Evolutionary conservation across 352 stramenopile genomes (phyloP), one percentile per base, ranked within the genome.

Genomic region (Pythium phragmiticola): DNA sequence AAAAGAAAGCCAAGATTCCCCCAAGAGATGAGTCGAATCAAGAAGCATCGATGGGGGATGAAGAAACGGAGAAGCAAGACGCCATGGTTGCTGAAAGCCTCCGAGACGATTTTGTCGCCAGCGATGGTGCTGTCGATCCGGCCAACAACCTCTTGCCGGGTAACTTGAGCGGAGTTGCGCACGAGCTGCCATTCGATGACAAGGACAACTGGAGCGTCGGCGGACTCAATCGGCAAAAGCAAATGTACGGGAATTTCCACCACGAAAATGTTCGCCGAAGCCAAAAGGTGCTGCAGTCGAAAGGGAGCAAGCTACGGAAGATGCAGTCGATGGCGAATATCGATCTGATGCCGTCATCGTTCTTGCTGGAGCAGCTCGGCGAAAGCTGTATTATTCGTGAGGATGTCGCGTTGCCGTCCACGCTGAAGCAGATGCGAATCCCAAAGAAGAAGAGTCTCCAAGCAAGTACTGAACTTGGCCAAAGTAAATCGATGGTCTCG

Each of bases 201-300:
- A 94, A 92, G 54, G 82, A 90, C 63, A 92, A 94, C 56, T 94
- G 84, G 84, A 75, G 67, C 4, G 76, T 94, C 16, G 81, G 84
- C 0, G 89, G 82, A 60, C 56, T 91, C 39, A 91, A 92, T 37
- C 76, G 84, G 14, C 77, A 92, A 56, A 69, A 72, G 43, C 83
- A 90, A 71, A 89, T 92, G 76, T 92, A 94, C 52, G 65, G 71
- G 16, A 72, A 92, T 33, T 76, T 91, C 13, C 81, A 91, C 57
- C 73, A 78, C 16, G 84, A 94, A 54, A 90, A 79, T 21, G 63
- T 84, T 34, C 76, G 78, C 0, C 82, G 81, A 6, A 78, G 37
- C 34, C 83, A 84, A 59, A 88, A 86, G 51, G 57, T 73, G 4
- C 56, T 84, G 2, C 34, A 68, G 9, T 76, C 68, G 7, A 76